phyloP scores from a whole-genome alignment of 768 basidiomycete genomes.

The Peribolospora baueri region DNA sequence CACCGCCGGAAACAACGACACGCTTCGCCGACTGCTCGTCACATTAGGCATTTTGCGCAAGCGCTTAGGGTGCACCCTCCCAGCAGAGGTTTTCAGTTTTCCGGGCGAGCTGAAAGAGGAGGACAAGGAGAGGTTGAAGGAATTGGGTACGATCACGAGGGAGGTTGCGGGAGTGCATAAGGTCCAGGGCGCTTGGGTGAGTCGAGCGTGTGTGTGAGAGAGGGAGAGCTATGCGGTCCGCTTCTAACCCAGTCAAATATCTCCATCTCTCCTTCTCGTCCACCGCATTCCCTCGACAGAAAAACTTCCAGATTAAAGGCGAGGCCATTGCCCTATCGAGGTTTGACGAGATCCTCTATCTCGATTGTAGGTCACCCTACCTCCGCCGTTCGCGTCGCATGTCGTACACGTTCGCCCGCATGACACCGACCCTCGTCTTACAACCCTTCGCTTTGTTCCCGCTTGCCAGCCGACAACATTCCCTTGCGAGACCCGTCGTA shows the following conservation, averaged over 20 bases:
- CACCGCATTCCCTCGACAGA: slow-evolving; percentile 5
- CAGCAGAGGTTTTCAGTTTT: slow-evolving; percentile 24
- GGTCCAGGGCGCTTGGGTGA: slow-evolving; percentile 10
- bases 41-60: slow-evolving; percentile 19
- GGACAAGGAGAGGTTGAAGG: slow-evolving; percentile 13
- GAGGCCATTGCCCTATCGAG: slow-evolving; percentile 18
- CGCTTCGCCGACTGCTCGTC: slow-evolving; percentile 18
- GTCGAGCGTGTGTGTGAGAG: slow-evolving; percentile 8
- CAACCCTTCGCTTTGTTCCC: neutral
- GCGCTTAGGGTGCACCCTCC: slow-evolving; percentile 17
- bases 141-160: slow-evolving; percentile 16
- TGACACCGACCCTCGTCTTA: neutral
- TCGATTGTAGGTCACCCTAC: slow-evolving; percentile 14
- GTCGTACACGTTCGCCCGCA: too few species aligned
- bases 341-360: slow-evolving; percentile 22
- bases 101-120: slow-evolving; percentile 18
- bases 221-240: too few species aligned
- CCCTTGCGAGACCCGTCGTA: slow-evolving; percentile 20
- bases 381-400: too few species aligned
- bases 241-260: slow-evolving; percentile 1
- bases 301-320: slow-evolving; percentile 20
- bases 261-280: neutral
- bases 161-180: slow-evolving; percentile 12
- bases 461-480: slow-evolving; percentile 18
- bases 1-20: slow-evolving; percentile 20